Base-by-base conservation (phyloP, 1,139 yeast genomes). In the Kazachstania sp. region DNA sequence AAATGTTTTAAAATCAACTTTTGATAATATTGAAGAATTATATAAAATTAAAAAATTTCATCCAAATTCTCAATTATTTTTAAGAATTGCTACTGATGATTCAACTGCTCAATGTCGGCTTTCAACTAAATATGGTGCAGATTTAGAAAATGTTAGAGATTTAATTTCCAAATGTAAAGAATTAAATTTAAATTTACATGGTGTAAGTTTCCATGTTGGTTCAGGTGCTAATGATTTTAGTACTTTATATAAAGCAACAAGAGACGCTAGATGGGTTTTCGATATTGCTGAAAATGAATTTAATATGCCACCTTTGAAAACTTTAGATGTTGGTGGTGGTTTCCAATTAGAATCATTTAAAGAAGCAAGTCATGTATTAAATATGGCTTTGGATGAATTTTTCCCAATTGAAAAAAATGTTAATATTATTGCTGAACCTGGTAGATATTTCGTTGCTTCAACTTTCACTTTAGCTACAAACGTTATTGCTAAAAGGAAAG, bases 171-270 rank as follows among this genome's bases (percentile, higher is more conserved):
- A 75, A 51, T 94, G 95, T 36, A 70, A 74, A 50, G 73, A 74
- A 48, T 69, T 87, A 49, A 78, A 71, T 2, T 72, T 92, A 57
- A 69, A 77, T 49, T 76, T 90, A 37, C 78, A 71, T 29, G 98
- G 98, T 41, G 92, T 88, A 37, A 90, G 96, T 8, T 92, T 92
- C 76, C 98, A 92, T 65, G 88, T 90, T 50, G 98, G 98, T 1
- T 85, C 95, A 2, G 97, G 97, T 41, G 94, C 96, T 26, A 78
- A 78, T 49, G 95, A 87, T 63, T 77, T 82, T 51, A 68, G 71
- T 43, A 77, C 94, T 9, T 77, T 86, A 56, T 73, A 72, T 51
- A 78, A 77, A 54, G 96, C 97, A 0, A 77, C 87, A 42, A 66
- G 70, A 50, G 95, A 88, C 60, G 78, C 96, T 2, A 77, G 80